Base-by-base conservation (phyloP, 169 alveolate genomes). In the Plasmodium vinckei region DNA sequence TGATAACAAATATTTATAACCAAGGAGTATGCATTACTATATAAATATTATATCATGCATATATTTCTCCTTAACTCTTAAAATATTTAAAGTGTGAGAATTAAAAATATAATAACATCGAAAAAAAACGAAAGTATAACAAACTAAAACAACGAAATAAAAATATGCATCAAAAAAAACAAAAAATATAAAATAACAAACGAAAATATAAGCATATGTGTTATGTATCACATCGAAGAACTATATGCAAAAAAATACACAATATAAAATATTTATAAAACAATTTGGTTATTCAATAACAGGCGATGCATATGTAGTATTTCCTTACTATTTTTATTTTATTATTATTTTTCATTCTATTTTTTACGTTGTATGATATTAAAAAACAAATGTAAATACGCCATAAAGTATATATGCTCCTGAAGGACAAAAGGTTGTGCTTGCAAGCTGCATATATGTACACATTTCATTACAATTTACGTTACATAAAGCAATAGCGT, bases 391-490 rank as follows among this genome's bases (percentile, higher is more conserved):
- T 57, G 49, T 51, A 75, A 23, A 75, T 39, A 15, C 56, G 27
- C 15, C 10, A 10, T 21, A 21, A 75, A 42, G 68, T 54, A 63
- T 42, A 49, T 75, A 75, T 64, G 51, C 46, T 53, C 51, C 63
- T 67, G 9, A 53, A 47, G 42, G 42, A 60, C 27, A 72, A 63
- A 72, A 9, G 59, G 15, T 67, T 64, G 65, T 67, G 42, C 67
- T 47, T 42, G 49, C 82, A 44, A 79, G 82, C 64, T 77, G 69
- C 60, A 77, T 77, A 73, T 73, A 54, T 54, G 44, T 44, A 61
- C 63, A 61, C 46, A 73, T 75, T 46, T 49, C 42, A 56, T 75
- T 54, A 75, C 57, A 47, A 75, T 25, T 46, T 61, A 63, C 61
- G 60, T 69, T 27, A 75, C 88, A 75, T 39, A 57, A 75, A 75